Evolutionary conservation across 1,284 basidiomycete genomes (phyloP), one percentile per base, ranked within the genome.

Genomic region (Ganoderma leucocontextum): DNA sequence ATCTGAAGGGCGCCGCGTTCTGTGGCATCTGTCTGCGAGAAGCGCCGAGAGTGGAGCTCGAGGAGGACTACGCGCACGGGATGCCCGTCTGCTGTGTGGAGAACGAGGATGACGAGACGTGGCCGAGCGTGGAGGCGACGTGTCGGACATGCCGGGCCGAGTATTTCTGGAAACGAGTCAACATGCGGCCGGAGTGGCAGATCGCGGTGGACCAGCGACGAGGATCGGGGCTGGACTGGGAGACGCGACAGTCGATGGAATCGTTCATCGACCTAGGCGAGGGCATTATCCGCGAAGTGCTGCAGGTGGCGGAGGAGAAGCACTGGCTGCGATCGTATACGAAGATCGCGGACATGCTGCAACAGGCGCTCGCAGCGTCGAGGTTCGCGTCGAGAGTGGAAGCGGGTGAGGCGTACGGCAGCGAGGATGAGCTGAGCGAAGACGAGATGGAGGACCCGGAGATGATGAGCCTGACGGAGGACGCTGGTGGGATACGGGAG

Each of bases 21-120:
- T 93, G 91, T 71, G 89, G 89, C 0, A 75, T 91, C 9, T 93
- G 91, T 76, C 82, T 93, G 7, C 85, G 87, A n/a, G 89, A 91
- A 69, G 82, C 85, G 0, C 84, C 86, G 6, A 75, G 80, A 0
- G 79, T 80, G 33, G 85, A 86, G 65, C 75, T 79, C 17, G 81
- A 84, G 69, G 73, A 82, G 62, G 79, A 82, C 68, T 76, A 79
- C 66, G 67, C 82, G 72, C 73, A 75, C 41, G 73, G 78, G 66
- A 67, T 78, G 66, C 65, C 78, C 64, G 83, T 89, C 7, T 85
- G 82, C 44, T 86, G 88, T 68, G 79, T 86, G 4, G 89, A 91
- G 75, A 93, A 92, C 72, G 91, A 92, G 71, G 91, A 93, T 75
- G 84, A 87, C 19, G 87, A 90, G 15, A 85, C 85, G 0, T 92